These are phyloP conservation scores for Nannizziopsis barbatae DNA, from an alignment of 2,329 filamentous ascomycete species.

Conservation along the genomic window DNA sequence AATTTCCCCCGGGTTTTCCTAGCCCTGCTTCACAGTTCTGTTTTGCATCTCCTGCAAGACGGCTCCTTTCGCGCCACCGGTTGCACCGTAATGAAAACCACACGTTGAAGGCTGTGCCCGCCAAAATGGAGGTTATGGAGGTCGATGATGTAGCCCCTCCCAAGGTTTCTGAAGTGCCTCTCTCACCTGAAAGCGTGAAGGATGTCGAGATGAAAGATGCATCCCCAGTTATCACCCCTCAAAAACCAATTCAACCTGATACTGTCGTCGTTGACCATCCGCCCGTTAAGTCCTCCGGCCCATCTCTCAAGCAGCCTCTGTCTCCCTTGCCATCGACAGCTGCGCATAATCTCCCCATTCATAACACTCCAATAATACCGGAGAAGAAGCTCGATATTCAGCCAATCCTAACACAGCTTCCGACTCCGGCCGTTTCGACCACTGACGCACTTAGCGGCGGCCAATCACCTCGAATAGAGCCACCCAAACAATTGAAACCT, in stretches of 20 bases:
- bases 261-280: not conserved
- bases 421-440: conserved; percentile 7
- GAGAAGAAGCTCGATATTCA: conserved; percentile 21
- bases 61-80: conserved; percentile 34
- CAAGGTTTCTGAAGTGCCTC: conserved; percentile 12
- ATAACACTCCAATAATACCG: conserved; percentile 7
- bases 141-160: conserved; percentile 13
- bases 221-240: conserved; percentile 20
- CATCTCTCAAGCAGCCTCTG: conserved; percentile 18
- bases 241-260: conserved; percentile 7
- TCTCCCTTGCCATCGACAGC: conserved; percentile 31
- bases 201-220: conserved; percentile 31
- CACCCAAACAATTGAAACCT: not conserved
- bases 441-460: not conserved
- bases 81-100: conserved; percentile 25
- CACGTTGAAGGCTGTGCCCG: not conserved
- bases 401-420: conserved; percentile 20
- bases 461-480: not conserved
- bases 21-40: conserved; percentile 18
- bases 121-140: conserved; percentile 6
- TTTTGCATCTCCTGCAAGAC: conserved; percentile 34
- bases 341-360: conserved; percentile 29
- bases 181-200: conserved; percentile 7
- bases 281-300: conserved; percentile 4
- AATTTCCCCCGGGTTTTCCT: conserved; percentile 22